Conservation (phyloP, 2,329 filamentous ascomycete species). For the Ophiocordyceps australis region DNA sequence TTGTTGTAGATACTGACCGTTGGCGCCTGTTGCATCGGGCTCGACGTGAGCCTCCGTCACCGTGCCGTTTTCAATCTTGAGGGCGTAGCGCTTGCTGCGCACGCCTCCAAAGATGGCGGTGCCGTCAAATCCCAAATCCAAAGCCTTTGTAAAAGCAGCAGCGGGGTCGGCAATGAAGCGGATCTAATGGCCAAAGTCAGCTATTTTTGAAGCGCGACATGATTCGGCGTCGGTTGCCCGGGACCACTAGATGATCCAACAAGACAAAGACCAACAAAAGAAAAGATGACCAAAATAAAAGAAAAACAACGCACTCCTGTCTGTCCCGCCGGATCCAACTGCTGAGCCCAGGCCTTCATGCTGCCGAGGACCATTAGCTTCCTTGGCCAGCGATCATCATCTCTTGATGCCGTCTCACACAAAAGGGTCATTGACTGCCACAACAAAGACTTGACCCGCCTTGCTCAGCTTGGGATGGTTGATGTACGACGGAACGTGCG, state of each 20-base stretch:
- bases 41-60: conserved; percentile 70
- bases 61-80: conserved; percentile 70
- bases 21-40: conserved; percentile 71
- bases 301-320: conserved; percentile 54
- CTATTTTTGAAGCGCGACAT: background rate
- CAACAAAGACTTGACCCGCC: conserved; percentile 72
- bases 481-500: conserved; percentile 76
- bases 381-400: background rate
- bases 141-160: conserved; percentile 61
- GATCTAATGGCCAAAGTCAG: too few species aligned
- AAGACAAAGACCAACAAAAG: too few species aligned
- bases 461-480: conserved; percentile 59
- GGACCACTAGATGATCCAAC: too few species aligned
- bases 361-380: conserved; percentile 23
- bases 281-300: too few species aligned
- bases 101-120: conserved; percentile 62
- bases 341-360: conserved; percentile 76
- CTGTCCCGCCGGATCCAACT: conserved; percentile 55
- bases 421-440: conserved; percentile 88
- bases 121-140: conserved; percentile 71
- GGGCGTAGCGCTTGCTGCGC: conserved; percentile 75
- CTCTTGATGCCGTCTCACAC: conserved; percentile 42
- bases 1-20: conserved; percentile 36
- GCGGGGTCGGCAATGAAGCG: conserved; percentile 77
- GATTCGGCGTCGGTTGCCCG: background rate